phyloP scores from a whole-genome alignment of 2,329 filamentous ascomycete species.

The Pezicula radicicola region DNA sequence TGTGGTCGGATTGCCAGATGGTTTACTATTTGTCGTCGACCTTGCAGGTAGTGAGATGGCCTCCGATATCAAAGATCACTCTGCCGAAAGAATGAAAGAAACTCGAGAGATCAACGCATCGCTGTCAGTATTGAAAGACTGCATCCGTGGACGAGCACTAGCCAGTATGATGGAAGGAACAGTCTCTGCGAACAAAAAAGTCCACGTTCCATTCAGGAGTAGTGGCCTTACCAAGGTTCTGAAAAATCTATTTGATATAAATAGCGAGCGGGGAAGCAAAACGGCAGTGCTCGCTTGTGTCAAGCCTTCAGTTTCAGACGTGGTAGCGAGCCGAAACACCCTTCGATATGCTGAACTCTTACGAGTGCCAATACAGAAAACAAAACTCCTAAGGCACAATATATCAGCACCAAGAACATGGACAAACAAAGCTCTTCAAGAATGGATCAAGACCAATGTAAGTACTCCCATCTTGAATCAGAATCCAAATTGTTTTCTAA shows the following conservation, averaged over 20 bases:
- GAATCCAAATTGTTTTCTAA: neutral
- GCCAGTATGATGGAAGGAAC: constrained; percentile 28
- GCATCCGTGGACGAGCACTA: constrained; percentile 70
- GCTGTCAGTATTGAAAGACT: constrained; percentile 67
- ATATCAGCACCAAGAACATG: constrained; percentile 33
- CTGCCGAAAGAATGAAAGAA: constrained; percentile 80
- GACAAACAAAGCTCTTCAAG: constrained; percentile 34
- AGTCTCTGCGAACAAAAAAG: constrained; percentile 63
- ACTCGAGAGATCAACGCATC: constrained; percentile 98
- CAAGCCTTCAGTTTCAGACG: constrained; percentile 87
- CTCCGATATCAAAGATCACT: constrained; percentile 82
- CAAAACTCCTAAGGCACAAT: constrained; percentile 21
- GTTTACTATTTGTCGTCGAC: constrained; percentile 44
- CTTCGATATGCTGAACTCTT: constrained; percentile 81
- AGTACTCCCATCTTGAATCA: constrained; percentile 12
- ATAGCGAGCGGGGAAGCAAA: constrained; percentile 71
- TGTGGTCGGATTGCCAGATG: constrained; percentile 31
- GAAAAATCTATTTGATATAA: constrained; percentile 82
- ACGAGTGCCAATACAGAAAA: constrained; percentile 33
- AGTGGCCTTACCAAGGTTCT: constrained; percentile 78
- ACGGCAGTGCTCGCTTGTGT: constrained; percentile 98
- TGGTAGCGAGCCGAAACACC: constrained; percentile 78
- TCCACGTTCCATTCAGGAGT: constrained; percentile 84
- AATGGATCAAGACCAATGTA: constrained; percentile 40
- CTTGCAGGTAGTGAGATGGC: constrained; percentile 60